These are phyloP conservation scores for Phytophthora constricta DNA, from an alignment of 352 stramenopile species.

Conservation along the genomic window DNA sequence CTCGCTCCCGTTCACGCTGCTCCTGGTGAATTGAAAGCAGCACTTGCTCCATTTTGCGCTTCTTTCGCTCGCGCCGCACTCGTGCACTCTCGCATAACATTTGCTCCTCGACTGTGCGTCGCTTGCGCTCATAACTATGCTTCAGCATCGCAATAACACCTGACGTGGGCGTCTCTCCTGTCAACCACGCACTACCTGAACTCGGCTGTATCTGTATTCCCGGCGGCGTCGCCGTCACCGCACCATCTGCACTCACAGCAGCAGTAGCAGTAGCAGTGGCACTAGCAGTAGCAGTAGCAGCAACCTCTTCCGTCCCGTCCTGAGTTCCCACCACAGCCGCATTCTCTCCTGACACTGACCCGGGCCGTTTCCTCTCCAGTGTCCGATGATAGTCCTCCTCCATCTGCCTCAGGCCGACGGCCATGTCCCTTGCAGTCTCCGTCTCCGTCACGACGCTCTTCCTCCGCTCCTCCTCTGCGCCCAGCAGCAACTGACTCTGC, in stretches of 20 bases:
- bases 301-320: background rate
- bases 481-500: background rate
- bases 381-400: constrained; percentile 52
- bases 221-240: background rate
- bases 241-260: background rate
- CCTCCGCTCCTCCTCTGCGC: background rate
- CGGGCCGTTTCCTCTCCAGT: constrained; percentile 15
- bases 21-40: constrained; percentile 58
- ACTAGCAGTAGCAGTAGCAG: background rate
- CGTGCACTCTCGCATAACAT: constrained; percentile 61
- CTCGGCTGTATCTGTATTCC: constrained; percentile 1
- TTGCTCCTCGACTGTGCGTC: constrained; percentile 52
- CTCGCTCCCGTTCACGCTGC: constrained; percentile 43
- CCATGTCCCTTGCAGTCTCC: constrained; percentile 31
- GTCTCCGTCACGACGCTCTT: constrained; percentile 9
- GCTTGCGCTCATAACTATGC: constrained; percentile 63
- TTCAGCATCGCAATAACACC: constrained; percentile 60
- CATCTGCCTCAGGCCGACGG: constrained; percentile 44
- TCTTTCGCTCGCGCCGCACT: constrained; percentile 65
- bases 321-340: background rate
- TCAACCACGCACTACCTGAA: background rate
- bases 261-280: no score
- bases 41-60: constrained; percentile 65
- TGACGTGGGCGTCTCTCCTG: constrained; percentile 27
- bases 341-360: background rate